Conservation (phyloP, 495 filamentous ascomycete species). For the Achaetomiella virescens region DNA sequence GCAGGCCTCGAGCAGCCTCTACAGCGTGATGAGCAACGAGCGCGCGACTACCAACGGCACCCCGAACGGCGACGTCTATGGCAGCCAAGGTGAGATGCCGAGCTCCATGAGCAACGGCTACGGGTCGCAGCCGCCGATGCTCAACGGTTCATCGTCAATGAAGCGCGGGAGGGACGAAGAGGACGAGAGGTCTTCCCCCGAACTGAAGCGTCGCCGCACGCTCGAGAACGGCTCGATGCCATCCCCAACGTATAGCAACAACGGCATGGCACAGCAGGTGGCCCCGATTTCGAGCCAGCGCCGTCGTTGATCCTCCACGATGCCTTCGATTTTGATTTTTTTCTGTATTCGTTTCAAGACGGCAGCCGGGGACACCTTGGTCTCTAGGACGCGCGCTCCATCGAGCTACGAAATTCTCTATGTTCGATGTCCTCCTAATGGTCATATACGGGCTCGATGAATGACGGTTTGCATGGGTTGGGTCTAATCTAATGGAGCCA, state of each 20-base stretch:
- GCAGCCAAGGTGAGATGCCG: constrained; percentile 51
- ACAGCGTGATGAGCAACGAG: constrained; percentile 86
- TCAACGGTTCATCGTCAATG: constrained; percentile 50
- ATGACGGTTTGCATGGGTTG: constrained; percentile 18
- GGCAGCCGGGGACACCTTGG: not conserved
- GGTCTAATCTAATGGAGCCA: constrained; percentile 11
- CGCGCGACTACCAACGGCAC: constrained; percentile 64
- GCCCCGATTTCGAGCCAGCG: constrained; percentile 32
- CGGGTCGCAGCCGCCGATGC: constrained; percentile 46
- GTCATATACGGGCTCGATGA: constrained; percentile 34
- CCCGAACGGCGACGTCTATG: constrained; percentile 59
- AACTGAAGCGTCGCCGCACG: constrained; percentile 75
- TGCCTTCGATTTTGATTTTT: constrained; percentile 3
- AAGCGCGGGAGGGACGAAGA: constrained; percentile 73
- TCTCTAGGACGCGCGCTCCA: constrained; percentile 24
- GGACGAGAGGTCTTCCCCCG: constrained; percentile 64
- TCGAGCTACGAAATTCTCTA: constrained; percentile 18
- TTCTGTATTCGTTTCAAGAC: constrained; percentile 34
- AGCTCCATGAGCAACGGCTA: constrained; percentile 56
- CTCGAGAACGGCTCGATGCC: constrained; percentile 43
- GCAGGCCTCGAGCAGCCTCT: constrained; percentile 70
- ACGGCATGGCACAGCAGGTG: constrained; percentile 38
- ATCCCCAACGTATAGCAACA: constrained; percentile 38
- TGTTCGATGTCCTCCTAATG: constrained; percentile 28
- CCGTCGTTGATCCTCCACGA: constrained; percentile 26